phyloP scores from a whole-genome alignment of 371 early-diverging fungal genomes.

The Mortierella sp. region DNA sequence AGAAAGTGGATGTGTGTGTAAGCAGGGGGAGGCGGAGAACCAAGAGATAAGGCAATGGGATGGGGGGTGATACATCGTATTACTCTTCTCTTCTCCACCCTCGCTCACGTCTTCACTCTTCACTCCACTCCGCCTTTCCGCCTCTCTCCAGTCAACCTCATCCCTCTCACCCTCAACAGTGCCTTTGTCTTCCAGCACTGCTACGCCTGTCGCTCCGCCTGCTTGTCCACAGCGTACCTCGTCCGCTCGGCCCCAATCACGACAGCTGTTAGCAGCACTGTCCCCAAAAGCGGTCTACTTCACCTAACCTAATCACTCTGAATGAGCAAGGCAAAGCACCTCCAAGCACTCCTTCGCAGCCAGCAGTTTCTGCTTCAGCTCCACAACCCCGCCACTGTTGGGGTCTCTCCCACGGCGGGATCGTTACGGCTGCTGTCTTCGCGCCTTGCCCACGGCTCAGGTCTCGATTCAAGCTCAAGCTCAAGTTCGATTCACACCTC shows the following conservation, averaged over 20 bases:
- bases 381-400: slow-evolving; percentile 8
- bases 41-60: too few species aligned
- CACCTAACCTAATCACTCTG: not conserved
- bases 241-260: too few species aligned
- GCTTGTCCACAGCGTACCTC: too few species aligned
- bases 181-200: not conserved
- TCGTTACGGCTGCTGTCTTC: slow-evolving; percentile 33
- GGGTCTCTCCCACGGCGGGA: not conserved
- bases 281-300: too few species aligned
- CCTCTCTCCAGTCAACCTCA: not conserved
- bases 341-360: slow-evolving; percentile 39
- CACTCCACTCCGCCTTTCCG: not conserved
- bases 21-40: slow-evolving; percentile 2
- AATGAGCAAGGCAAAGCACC: slow-evolving; percentile 50
- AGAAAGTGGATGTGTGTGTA: too few species aligned
- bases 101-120: not conserved
- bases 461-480: slow-evolving; percentile 20
- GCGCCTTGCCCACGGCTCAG: slow-evolving; percentile 21
- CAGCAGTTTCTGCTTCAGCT: slow-evolving; percentile 34
- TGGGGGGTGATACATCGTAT: not conserved
- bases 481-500: too few species aligned
- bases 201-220: too few species aligned
- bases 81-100: not conserved
- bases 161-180: not conserved
- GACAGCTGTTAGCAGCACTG: too few species aligned